Evolutionary conservation across 768 basidiomycete species (phyloP), one percentile per base, ranked within the genome.

Genomic region (Grammothele lineata): DNA sequence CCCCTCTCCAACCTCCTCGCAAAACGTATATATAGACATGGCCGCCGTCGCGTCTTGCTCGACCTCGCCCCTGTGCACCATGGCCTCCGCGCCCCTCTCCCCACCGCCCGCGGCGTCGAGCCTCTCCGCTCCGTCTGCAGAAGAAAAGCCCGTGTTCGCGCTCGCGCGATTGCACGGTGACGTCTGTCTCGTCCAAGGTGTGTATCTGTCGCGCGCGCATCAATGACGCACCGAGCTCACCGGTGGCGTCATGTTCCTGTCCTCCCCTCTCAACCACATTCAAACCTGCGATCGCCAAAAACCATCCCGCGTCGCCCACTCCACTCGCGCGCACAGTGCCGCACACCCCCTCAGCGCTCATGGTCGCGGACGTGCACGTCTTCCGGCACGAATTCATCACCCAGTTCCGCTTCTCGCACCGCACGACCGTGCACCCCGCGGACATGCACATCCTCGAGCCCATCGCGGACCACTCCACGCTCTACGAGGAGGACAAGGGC

Each of bases 351-450:
- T 64, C 65, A 33, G 61, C 65, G n/a, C 62, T 66, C 41, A 50
- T 54, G 51, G 56, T 51, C 32, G 53, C 65, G 21, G 64, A 66
- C 58, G 62, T 63, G 19, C 47, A 53, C 34, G 58, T 69, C 48
- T 69, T 66, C 53, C 60, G 63, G 21, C 67, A 69, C 62, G 67
- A 68, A 43, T 69, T 69, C 61, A 66, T 64, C 61, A 68, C 63
- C 44, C 64, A 65, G 53, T 69, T 69, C 62, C 65, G 67, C 41
- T 68, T 62, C 56, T 66, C 67, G 33, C 66, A 68, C 49, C 47
- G 55, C 40, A 57, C 63, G 15, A 43, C 56, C 27, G 57, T 69
- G 21, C 67, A 68, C 49, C 66, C 67, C 17, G 54, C 64, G 2
- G 67, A 69, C 57, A 50, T 69, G 32, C 64, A 54, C 50, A 57